Percentiles rank a stretch among this genome's conserved stretches.
Evolutionary conservation across 208 protist species (phyloP).

Genomic region (Leishmania gerbilli): DNA sequence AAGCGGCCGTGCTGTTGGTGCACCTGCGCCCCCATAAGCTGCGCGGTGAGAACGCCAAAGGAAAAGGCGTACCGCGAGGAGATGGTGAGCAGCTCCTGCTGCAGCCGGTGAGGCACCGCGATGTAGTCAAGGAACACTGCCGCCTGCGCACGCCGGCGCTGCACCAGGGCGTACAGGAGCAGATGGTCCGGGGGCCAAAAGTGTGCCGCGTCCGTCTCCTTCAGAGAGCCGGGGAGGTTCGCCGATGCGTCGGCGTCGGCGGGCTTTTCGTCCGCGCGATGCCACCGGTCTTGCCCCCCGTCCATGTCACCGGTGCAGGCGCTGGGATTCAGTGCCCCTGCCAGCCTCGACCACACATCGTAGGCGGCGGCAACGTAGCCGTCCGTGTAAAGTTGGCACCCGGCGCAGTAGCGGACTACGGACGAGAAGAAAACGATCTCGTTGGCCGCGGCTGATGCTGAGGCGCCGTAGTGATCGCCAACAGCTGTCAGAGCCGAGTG

Average conservation of each 20-base stretch:
- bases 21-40: slow-evolving; percentile 50
- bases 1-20: slow-evolving; percentile 42
- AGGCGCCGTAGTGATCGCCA: slow-evolving; percentile 38
- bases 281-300: neutral
- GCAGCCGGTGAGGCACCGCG: slow-evolving; percentile 25
- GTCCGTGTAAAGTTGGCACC: slow-evolving; percentile 37
- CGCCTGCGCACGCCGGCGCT: slow-evolving; percentile 57
- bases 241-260: neutral
- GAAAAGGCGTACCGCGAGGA: slow-evolving; percentile 52
- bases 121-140: slow-evolving; percentile 61
- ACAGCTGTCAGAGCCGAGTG: slow-evolving; percentile 41
- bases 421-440: slow-evolving; percentile 54
- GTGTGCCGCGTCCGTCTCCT: neutral
- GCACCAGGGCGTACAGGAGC: slow-evolving; percentile 59
- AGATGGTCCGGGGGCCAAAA: slow-evolving; percentile 81
- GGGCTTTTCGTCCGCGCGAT: neutral
- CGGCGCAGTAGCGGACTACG: slow-evolving; percentile 52
- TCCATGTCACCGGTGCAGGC: slow-evolving; percentile 7
- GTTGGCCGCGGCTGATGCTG: slow-evolving; percentile 25
- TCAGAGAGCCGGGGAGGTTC: neutral
- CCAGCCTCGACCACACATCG: slow-evolving; percentile 46
- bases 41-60: slow-evolving; percentile 63
- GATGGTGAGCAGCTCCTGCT: slow-evolving; percentile 37
- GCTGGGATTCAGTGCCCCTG: slow-evolving; percentile 25
- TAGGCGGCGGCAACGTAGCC: slow-evolving; percentile 71